Evolutionary conservation across 108 stramenopile genomes (phyloP).

Genomic region (Cylindrotheca fusiformis): DNA sequence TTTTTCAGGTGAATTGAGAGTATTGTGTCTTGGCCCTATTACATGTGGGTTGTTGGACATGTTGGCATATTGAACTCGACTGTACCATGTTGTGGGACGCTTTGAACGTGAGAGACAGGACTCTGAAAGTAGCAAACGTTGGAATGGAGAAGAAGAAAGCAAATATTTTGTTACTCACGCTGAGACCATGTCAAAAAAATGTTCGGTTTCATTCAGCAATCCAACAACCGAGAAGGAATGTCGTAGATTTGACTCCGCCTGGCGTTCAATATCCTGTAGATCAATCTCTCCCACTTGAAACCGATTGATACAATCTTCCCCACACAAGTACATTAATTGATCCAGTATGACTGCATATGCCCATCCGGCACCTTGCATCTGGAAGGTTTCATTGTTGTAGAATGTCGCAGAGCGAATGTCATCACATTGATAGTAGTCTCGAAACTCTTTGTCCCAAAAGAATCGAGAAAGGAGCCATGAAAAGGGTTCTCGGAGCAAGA

Average conservation of each 20-base stretch:
- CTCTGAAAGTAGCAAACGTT: too few relatives aligned
- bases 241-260: conserved; percentile 35
- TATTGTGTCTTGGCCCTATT: conserved; percentile 5
- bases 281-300: conserved; percentile 2
- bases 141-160: too few relatives aligned
- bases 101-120: too few relatives aligned
- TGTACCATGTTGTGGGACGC: neutral
- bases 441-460: conserved; percentile 33
- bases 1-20: conserved; percentile 2
- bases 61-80: conserved; percentile 13
- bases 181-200: conserved; percentile 43
- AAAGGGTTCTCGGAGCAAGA: conserved; percentile 45
- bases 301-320: conserved; percentile 36
- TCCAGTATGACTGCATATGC: conserved; percentile 4
- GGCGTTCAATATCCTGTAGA: conserved; percentile 25
- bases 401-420: neutral
- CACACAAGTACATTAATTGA: conserved; percentile 32
- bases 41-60: conserved; percentile 21
- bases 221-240: conserved; percentile 47
- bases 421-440: neutral
- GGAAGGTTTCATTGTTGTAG: neutral
- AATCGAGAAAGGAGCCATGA: conserved; percentile 39
- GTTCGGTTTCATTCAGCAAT: conserved; percentile 35
- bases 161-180: too few relatives aligned
- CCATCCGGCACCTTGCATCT: conserved; percentile 23